Evolutionary conservation across 805 yeast species (phyloP), one percentile per base, ranked within the genome.

Genomic region (Wickerhamiella cacticola): DNA sequence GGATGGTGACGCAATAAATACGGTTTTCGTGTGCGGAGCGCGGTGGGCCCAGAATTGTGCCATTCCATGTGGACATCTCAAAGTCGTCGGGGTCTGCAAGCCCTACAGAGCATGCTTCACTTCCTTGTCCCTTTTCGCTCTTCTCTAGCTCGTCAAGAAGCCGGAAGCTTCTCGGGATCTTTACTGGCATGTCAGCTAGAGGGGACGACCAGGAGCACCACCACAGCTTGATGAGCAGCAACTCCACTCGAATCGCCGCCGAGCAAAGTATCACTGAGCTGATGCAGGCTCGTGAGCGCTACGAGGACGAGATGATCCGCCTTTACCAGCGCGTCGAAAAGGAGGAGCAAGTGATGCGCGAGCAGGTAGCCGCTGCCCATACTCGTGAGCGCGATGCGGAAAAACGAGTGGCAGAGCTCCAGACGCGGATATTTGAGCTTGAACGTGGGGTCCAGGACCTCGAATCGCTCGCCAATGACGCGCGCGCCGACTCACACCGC

Each of bases 1-100:
- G 78, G 43, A 92, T 77, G 46, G 75, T 78, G 48, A 92, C 70
- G 29, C 85, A 80, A 64, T 92, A 92, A 53, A 92, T 92, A 61
- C 98, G 74, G 65, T 92, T 92, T 63, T 88, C 96, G 63, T 89
- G 96, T 23, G 76, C 69, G 44, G 78, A 76, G 59, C 83, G 94
- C 29, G 98, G 98, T 3, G 99, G 98, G 0, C 99, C 99, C 54
- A 92, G 70, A 46, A 92, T 89, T 28, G 99, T 92, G 10, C 96
- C 98, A 66, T 88, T 92, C 99, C 99, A 92, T 58, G 81, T 67
- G 9, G 95, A 82, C 94, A 92, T 85, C 45, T 87, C 70, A 55
- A 88, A 84, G 63, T 92, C 99, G 58, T 84, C 95, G 53, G 82
- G 79, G 58, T 85, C 89, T 21, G 85, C 79, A 41, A 92, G 73